Conservation (phyloP, 208 protist species). For the Leishmania amazonensis region DNA sequence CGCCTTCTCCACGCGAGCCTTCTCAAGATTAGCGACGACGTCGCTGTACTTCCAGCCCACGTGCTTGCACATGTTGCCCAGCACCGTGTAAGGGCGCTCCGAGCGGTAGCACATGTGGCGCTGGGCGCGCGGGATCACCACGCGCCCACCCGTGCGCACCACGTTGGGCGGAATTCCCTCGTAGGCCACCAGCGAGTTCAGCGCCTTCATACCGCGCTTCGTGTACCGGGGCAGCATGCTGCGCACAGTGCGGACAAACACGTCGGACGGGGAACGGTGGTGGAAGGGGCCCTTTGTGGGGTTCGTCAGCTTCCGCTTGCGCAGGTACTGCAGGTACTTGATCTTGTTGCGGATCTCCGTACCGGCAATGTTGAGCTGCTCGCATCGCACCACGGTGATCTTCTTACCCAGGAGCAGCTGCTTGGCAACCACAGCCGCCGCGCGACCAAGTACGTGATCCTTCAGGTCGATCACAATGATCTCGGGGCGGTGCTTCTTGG, state of each 20-base stretch:
- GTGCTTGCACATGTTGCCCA: slow-evolving; percentile 90
- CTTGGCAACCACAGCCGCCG: slow-evolving; percentile 98
- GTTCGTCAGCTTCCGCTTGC: slow-evolving; percentile 98
- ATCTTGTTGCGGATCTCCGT: slow-evolving; percentile 98
- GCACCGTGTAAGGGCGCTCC: slow-evolving; percentile 80
- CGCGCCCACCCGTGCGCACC: slow-evolving; percentile 62
- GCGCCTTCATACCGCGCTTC: slow-evolving; percentile 82
- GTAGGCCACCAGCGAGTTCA: slow-evolving; percentile 79
- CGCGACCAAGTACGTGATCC: slow-evolving; percentile 98
- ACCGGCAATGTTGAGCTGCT: slow-evolving; percentile 96
- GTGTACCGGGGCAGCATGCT: slow-evolving; percentile 98
- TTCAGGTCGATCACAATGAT: slow-evolving; percentile 97
- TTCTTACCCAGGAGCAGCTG: slow-evolving; percentile 97
- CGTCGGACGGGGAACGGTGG: slow-evolving; percentile 96
- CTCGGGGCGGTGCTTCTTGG: slow-evolving; percentile 84
- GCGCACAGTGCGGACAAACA: slow-evolving; percentile 96
- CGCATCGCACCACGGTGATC: slow-evolving; percentile 97
- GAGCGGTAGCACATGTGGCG: slow-evolving; percentile 74
- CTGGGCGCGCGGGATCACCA: slow-evolving; percentile 77
- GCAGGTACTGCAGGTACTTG: slow-evolving; percentile 93
- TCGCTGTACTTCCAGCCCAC: slow-evolving; percentile 90
- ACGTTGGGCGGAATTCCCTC: slow-evolving; percentile 83
- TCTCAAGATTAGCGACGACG: slow-evolving; percentile 82
- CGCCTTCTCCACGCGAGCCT: slow-evolving; percentile 75
- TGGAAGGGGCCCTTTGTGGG: slow-evolving; percentile 98